A percentile compares a stretch with the other conserved stretches of the same genome.
Evolutionary conservation across 2,329 filamentous ascomycete genomes (phyloP).

Genomic region (Claviceps cyperi): DNA sequence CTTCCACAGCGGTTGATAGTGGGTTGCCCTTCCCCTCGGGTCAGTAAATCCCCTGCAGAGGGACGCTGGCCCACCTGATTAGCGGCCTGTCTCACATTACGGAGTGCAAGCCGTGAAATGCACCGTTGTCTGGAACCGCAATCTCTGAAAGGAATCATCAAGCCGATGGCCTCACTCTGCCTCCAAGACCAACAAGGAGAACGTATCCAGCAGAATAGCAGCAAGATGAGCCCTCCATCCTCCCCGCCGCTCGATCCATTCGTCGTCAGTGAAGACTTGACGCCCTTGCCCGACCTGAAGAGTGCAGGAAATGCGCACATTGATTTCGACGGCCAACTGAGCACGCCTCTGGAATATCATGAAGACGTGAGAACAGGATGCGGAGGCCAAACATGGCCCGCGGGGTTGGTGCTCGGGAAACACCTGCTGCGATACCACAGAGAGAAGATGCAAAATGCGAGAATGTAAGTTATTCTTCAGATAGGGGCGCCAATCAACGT

Average conservation of each 20-base stretch:
- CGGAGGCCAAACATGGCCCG: slow-evolving; percentile 88
- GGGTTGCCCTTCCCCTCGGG: background rate
- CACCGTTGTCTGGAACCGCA: background rate
- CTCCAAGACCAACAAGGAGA: background rate
- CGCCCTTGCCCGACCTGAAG: slow-evolving; percentile 47
- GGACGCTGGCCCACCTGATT: background rate
- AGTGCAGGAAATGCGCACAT: slow-evolving; percentile 34
- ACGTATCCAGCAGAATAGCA: background rate
- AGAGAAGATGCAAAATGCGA: slow-evolving; percentile 46
- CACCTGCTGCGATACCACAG: slow-evolving; percentile 68
- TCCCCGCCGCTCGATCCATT: slow-evolving; percentile 38
- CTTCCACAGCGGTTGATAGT: background rate
- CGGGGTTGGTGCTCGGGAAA: slow-evolving; percentile 73
- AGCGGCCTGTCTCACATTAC: background rate
- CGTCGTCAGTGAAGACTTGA: slow-evolving; percentile 37
- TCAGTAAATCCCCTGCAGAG: background rate
- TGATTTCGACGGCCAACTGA: slow-evolving; percentile 61
- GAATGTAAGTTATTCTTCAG: slow-evolving; percentile 46
- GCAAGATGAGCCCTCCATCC: slow-evolving; percentile 18
- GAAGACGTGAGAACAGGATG: slow-evolving; percentile 82
- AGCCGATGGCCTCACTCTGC: background rate
- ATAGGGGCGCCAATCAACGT: too few relatives aligned
- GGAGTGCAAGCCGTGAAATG: background rate
- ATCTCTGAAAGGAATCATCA: background rate
- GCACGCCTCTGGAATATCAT: slow-evolving; percentile 56